phyloP scores from a whole-genome alignment of 1,284 basidiomycete species.

The Marasmius fiardii region DNA sequence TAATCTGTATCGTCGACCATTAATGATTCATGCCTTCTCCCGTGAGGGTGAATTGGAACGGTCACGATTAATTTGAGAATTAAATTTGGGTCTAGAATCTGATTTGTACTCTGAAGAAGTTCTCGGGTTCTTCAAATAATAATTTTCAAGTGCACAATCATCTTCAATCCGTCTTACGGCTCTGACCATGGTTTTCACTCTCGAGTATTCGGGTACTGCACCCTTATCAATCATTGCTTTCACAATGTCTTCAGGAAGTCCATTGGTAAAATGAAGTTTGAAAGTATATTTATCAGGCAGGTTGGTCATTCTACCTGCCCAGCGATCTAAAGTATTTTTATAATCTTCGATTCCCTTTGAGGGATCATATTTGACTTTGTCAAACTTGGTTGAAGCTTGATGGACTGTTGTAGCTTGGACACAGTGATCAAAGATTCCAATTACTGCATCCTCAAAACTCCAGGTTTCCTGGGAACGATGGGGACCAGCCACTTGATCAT shows the following conservation, averaged over 20 bases:
- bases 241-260: conserved; percentile 1
- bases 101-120: neutral
- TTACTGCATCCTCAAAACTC: conserved; percentile 15
- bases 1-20: neutral
- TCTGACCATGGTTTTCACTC: neutral
- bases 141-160: neutral
- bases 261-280: conserved; percentile 7
- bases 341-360: conserved; percentile 12
- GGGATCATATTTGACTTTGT: conserved; percentile 1
- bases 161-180: neutral
- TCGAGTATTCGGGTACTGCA: neutral
- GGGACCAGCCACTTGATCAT: conserved; percentile 11
- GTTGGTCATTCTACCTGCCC: conserved; percentile 7
- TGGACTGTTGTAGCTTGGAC: conserved; percentile 17
- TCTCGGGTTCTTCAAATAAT: neutral
- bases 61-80: no score
- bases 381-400: conserved; percentile 12
- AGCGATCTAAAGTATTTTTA: conserved; percentile 11
- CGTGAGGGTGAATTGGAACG: neutral
- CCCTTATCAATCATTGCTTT: conserved; percentile 1
- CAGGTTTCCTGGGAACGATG: conserved; percentile 7
- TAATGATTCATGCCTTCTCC: neutral
- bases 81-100: neutral
- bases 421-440: conserved; percentile 17
- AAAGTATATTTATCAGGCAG: conserved; percentile 11